Evolutionary conservation across 2,329 filamentous ascomycete species (phyloP).

Genomic region (Ramularia endophylla): DNA sequence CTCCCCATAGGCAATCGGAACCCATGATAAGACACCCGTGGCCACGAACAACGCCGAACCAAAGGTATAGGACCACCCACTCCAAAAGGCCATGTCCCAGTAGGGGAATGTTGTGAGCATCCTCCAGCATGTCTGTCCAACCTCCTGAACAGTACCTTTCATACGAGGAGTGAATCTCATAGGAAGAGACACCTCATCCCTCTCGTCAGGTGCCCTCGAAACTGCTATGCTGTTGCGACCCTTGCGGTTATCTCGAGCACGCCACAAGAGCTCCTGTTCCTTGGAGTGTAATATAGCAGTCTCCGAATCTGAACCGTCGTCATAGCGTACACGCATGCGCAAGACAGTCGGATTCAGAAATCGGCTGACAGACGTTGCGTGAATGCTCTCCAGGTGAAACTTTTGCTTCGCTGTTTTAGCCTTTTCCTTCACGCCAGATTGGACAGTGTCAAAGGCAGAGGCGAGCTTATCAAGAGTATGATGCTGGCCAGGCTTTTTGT

Average conservation of each 20-base stretch:
- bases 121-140: constrained; percentile 1
- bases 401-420: constrained; percentile 8
- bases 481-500: not conserved
- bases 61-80: constrained; percentile 22
- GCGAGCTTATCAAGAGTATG: constrained; percentile 11
- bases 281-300: constrained; percentile 1
- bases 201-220: constrained; percentile 3
- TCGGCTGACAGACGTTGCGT: constrained; percentile 9
- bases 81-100: constrained; percentile 29
- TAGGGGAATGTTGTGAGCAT: too few relatives aligned
- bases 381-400: constrained; percentile 10
- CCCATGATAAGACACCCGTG: constrained; percentile 21
- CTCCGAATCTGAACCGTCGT: constrained; percentile 7
- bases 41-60: constrained; percentile 26
- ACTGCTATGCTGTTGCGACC: constrained; percentile 22
- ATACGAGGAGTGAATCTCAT: constrained; percentile 13
- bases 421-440: constrained; percentile 12
- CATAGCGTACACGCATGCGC: constrained; percentile 12
- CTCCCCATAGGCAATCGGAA: constrained; percentile 15
- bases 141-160: constrained; percentile 7
- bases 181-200: constrained; percentile 4
- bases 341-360: constrained; percentile 17
- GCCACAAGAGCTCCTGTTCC: constrained; percentile 18
- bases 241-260: constrained; percentile 22
- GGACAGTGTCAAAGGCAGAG: constrained; percentile 10